phyloP scores from a whole-genome alignment of 1,284 basidiomycete genomes.

The Pseudozyma thailandica region DNA sequence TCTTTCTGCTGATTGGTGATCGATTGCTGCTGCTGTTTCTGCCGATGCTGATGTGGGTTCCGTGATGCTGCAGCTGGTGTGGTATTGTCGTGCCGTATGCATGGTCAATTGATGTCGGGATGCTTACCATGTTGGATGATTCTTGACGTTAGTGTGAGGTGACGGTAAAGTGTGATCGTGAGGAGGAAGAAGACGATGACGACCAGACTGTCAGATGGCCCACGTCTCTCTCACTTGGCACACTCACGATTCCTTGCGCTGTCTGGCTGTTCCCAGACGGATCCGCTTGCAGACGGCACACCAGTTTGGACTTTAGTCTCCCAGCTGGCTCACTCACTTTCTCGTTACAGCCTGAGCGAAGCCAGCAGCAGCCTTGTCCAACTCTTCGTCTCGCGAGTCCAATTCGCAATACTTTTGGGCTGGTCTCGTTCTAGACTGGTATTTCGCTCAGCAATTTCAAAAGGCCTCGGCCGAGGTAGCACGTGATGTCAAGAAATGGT shows the following conservation, averaged over 20 bases:
- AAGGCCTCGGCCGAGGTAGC: no score
- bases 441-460: no score
- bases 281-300: not conserved
- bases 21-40: conserved; percentile 8
- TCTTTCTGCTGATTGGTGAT: not conserved
- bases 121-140: conserved; percentile 51
- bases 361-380: not conserved
- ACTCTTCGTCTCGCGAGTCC: no score
- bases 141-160: conserved; percentile 48
- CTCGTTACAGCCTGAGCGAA: not conserved
- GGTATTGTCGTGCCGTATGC: conserved; percentile 4
- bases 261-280: not conserved
- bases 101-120: conserved; percentile 17
- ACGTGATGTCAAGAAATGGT: no score
- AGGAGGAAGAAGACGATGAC: conserved; percentile 34
- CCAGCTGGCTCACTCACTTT: no score
- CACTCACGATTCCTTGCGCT: no score
- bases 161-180: conserved; percentile 51
- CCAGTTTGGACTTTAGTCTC: no score
- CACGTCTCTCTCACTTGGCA: conserved; percentile 15
- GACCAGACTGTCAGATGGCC: no score
- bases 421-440: no score
- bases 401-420: no score
- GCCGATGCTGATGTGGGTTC: not conserved
- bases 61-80: conserved; percentile 22